Evolutionary conservation across 2,329 filamentous ascomycete genomes (phyloP), one percentile per base, ranked within the genome.

Genomic region (Fusarium irregulare): DNA sequence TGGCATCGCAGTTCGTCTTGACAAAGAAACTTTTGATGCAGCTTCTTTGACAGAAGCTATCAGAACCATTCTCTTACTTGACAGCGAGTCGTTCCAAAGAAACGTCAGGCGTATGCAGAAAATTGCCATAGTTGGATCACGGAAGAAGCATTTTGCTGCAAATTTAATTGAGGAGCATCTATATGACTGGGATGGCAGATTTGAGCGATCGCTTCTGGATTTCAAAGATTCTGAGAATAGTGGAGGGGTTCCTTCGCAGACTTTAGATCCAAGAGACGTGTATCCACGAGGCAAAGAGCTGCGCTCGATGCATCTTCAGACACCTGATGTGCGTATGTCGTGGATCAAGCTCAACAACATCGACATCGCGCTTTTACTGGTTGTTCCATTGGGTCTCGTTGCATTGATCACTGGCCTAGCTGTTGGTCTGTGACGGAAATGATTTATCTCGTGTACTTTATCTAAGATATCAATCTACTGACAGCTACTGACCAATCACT

Each of bases 331-430:
- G 16, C 46, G 55, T 27, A 58, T 58, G 55, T 44, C 55, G n/a
- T 58, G 55, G 55, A 25, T 58, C 32, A 58, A 44, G 55, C 47
- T 58, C 5, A 58, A 58, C 18, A 51, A 51, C 14, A 53, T 58
- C 18, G 55, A 58, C 10, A 34, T 53, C 4, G 23, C 18, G 11
- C 3, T 34, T 21, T 14, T 58, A 1, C 4, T 42, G 4, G 6
- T 58, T 21, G 7, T 12, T 18, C 7, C 23, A 3, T 6, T 34
- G 3, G 37, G 34, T 30, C 28, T 44, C 11, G 27, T 28, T 13
- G 27, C 27, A 28, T 28, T 28, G 27, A 28, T 28, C 27, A 28
- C 11, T 12, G 27, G 27, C 4, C 11, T 28, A 28, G 27, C 27
- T 28, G 27, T 28, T 12, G 11, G 27, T 28, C 11, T 13, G 27